Base-by-base conservation (phyloP, 768 basidiomycete genomes). In the Rhodotorula diobovata region DNA sequence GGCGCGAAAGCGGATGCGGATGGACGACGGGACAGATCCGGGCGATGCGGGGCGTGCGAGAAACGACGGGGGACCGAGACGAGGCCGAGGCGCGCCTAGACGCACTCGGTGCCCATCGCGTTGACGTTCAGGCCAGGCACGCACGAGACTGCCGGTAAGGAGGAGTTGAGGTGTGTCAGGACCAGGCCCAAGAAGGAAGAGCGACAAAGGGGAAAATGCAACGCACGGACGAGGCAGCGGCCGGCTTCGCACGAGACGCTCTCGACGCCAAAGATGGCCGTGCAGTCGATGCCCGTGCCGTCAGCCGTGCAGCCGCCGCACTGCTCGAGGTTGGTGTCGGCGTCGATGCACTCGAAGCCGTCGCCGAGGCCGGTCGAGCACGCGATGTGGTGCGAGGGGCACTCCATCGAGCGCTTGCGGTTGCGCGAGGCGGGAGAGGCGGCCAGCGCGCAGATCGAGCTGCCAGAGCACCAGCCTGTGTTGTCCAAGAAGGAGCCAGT, bases 251-350 rank as follows among this genome's bases (percentile, higher is more conserved):
- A 93, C n/a, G 85, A 85, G 76, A 90, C 88, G 77, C 86, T 87
- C 84, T 86, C 85, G 30, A 84, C 87, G 62, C 87, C 86, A 60
- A 80, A 72, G 75, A 91, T 90, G 53, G 84, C 80, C 25, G 87
- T 87, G 80, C 89, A 91, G 79, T 91, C 88, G 79, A 86, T 81
- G 41, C 90, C 90, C 54, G 81, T 77, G 30, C 86, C 86, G 35
- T 73, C 58, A 25, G 85, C 82, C 4, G 85, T 80, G 77, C 90
- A 91, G 45, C 90, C 90, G 73, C 89, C 90, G 80, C 90, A 91
- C 32, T 87, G 86, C 72, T 86, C 83, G 51, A 90, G 83, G 74
- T 90, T 89, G 55, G 81, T 81, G 28, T 80, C 74, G 55, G 84
- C 83, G 80, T 91, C 88, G 63, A 91, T 78, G 78, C 82, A 81